Evolutionary conservation across 192 early-diverging fungal species (phyloP).

Genomic region (Pilobolus umbonatus): DNA sequence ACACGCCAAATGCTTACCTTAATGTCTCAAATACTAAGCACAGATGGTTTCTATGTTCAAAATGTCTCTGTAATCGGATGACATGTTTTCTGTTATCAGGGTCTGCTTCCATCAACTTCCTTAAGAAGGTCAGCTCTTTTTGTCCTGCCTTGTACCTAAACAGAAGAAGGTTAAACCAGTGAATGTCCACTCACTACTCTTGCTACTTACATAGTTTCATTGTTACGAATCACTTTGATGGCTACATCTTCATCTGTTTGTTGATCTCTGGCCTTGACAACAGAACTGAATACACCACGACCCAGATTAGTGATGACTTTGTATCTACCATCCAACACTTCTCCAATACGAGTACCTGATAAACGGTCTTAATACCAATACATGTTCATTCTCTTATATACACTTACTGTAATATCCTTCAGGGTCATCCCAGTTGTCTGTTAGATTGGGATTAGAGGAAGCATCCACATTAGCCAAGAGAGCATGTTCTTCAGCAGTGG

Average conservation of each 20-base stretch:
- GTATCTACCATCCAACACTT: conserved; percentile 83
- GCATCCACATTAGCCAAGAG: conserved; percentile 37
- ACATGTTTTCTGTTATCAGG: conserved; percentile 86
- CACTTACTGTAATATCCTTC: conserved; percentile 97
- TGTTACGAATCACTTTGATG: conserved; percentile 94
- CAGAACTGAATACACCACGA: conserved; percentile 92
- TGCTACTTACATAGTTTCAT: conserved; percentile 77
- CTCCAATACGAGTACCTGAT: conserved; percentile 72
- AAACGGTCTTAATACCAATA: no score
- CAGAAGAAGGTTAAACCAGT: background rate
- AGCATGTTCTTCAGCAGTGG: conserved; percentile 30
- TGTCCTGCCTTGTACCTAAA: conserved; percentile 75
- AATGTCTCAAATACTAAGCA: conserved; percentile 95
- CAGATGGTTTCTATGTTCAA: conserved; percentile 86
- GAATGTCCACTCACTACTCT: no score
- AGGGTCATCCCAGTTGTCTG: conserved; percentile 93
- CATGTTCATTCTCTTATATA: no score
- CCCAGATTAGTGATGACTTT: conserved; percentile 82
- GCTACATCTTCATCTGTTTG: conserved; percentile 78
- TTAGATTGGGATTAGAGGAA: conserved; percentile 49
- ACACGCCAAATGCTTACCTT: conserved; percentile 43
- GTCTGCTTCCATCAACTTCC: conserved; percentile 79
- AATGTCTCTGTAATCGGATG: conserved; percentile 78
- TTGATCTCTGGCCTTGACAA: conserved; percentile 83
- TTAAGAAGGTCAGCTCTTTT: conserved; percentile 87